Base-by-base conservation (phyloP, 2,329 filamentous ascomycete species). In the Cordyceps cateniannulata region DNA sequence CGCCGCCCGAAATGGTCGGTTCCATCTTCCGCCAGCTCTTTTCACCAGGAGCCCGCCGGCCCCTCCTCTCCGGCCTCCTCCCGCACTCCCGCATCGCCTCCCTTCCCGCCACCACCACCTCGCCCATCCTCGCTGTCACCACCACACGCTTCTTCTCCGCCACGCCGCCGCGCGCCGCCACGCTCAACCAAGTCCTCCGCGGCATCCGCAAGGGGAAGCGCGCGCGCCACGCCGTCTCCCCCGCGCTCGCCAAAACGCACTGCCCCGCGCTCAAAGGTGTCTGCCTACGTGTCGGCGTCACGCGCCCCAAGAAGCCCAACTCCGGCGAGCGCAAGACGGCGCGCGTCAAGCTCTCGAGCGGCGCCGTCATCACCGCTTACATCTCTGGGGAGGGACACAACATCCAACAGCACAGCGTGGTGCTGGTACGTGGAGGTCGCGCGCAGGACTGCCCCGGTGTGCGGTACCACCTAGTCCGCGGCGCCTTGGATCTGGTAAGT, bases 371-470 rank as follows among this genome's bases (percentile, higher is more conserved):
- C 64, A 96, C 91, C 62, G 91, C 90, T 27, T 98, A 97, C 79
- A 97, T 99, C 70, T 92, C 93, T 38, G 95, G 95, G 57, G 93
- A 98, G 84, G 93, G 95, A 53, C 95, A 99, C 78, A 99, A 98
- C 76, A 93, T 98, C 66, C 93, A 98, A 81, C 95, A 98, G 82
- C 96, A 99, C 81, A 96, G 90, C 69, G 95, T 99, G 51, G 95
- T 99, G 60, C 81, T 98, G 66, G 93, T 99, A n/a, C 83, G 95
- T 66, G 95, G 95, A 62, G 95, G 95, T 2, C 83, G 95, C 72
- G 87, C 86, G 65, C 95, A 98, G 83, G 95, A 99, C 86, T 99
- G 95, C 79, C 95, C 95, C 63, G 95, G 95, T 87, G 95, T 99
- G 76, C 88, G 93, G 72, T 99, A 99, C 74, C 91, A 96, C 75